These are phyloP conservation scores for Thymus mandschuricus DNA, from an alignment of 257 asterid species.

Conservation along the genomic window DNA sequence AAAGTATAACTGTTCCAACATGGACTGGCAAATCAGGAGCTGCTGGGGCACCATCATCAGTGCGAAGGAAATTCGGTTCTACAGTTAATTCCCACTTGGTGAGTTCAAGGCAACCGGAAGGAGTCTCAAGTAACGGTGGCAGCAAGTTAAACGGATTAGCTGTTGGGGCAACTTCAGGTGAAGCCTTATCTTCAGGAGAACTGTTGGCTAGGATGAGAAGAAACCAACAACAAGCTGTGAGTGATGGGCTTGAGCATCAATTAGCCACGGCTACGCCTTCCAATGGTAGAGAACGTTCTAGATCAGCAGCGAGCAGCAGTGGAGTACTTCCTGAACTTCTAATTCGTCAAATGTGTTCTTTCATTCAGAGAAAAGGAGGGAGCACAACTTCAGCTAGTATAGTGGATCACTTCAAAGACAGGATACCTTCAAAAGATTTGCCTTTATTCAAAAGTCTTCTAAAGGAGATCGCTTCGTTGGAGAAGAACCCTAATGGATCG, in stretches of 20 bases:
- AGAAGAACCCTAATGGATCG: constrained; percentile 65
- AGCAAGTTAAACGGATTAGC: constrained; percentile 46
- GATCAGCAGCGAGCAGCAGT: constrained; percentile 39
- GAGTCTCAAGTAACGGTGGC: constrained; percentile 30
- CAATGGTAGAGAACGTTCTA: constrained; percentile 42
- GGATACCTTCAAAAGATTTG: constrained; percentile 79
- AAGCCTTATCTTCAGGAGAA: constrained; percentile 84
- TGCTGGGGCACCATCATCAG: constrained; percentile 90
- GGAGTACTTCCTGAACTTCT: constrained; percentile 78
- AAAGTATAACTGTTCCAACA: constrained; percentile 79
- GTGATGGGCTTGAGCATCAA: constrained; percentile 81
- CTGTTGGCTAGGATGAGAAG: constrained; percentile 72
- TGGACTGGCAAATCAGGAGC: constrained; percentile 97
- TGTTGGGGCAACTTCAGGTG: constrained; percentile 83
- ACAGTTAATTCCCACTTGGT: constrained; percentile 57
- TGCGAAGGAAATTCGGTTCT: constrained; percentile 76
- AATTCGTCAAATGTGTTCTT: constrained; percentile 87
- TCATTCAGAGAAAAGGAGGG: constrained; percentile 81
- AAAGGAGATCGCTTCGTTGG: constrained; percentile 87
- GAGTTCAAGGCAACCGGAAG: constrained; percentile 49
- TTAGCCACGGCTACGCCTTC: constrained; percentile 49
- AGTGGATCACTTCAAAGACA: constrained; percentile 73
- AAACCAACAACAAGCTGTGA: constrained; percentile 62
- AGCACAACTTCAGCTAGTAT: constrained; percentile 71
- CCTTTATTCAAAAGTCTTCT: constrained; percentile 86